Base-by-base conservation (phyloP, 2,329 filamentous ascomycete species). In the Cytospora piceae region DNA sequence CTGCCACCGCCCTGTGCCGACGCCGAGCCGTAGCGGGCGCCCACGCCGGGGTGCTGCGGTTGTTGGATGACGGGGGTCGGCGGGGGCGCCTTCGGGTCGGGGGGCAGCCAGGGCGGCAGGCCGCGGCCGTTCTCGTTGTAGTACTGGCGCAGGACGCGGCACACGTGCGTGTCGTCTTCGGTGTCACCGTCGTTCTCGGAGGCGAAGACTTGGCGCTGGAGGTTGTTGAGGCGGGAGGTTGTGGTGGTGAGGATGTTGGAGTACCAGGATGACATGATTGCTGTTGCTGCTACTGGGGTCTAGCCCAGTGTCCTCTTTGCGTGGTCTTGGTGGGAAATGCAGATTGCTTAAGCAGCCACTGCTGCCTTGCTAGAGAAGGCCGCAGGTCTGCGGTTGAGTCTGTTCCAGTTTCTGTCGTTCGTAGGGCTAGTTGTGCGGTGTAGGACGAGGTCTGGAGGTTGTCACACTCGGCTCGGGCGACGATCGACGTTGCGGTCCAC, bases 91-190 rank as follows among this genome's bases (percentile, higher is more conserved):
- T 92, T 94, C n/a, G 93, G 94, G 76, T 97, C 92, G 7, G 92
- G 89, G 9, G 94, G 93, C 9, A 98, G 88, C 94, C 95, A 98
- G 71, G 83, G 79, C 0, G 95, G 95, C 69, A 94, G 91, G 1
- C 88, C 83, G 27, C 89, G 88, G 71, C 90, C 91, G 74, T 96
- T 95, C 77, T 98, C 94, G 60, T 83, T 87, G 83, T 99, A 98
- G 84, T 98, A 97, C 72, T 88, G 90, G 73, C 95, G 91, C 31
- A 99, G 87, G 42, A 96, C 93, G 73, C 95, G 92, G 79, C 92
- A 96, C 73, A 98, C 91, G 81, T 98, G 93, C 3, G 93, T 96
- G 80, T 96, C 93, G 80, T 98, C 94, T 78, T 96, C 86, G 69
- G 87, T 90, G 74, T 91, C 88, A 77, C 89, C 89, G 77, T 90